Percentiles rank a stretch among this genome's conserved stretches.
Evolutionary conservation across 2,329 filamentous ascomycete species (phyloP).

Genomic region (Paradendryphiella salina): DNA sequence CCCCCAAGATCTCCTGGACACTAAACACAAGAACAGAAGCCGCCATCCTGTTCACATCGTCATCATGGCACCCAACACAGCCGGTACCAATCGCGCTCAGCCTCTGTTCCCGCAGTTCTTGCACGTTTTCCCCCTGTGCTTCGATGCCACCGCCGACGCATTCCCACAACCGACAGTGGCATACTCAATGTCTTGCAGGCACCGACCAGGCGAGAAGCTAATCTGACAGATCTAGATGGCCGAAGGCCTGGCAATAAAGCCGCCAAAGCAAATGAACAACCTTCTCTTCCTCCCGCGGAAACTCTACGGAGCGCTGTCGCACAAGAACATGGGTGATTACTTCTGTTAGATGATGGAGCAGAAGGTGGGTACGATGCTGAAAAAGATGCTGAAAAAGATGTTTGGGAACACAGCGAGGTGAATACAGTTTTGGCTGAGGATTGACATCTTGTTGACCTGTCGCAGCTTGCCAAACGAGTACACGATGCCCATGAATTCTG

Average conservation of each 20-base stretch:
- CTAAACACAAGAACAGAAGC: neutral
- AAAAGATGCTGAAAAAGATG: too few relatives aligned
- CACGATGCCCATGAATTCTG: slow-evolving; percentile 5
- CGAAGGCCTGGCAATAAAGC: too few relatives aligned
- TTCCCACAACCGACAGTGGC: neutral
- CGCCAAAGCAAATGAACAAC: too few relatives aligned
- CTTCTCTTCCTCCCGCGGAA: too few relatives aligned
- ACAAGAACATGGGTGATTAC: too few relatives aligned
- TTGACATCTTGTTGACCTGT: neutral
- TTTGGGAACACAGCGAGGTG: neutral
- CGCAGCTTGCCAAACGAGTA: neutral
- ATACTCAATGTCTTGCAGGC: neutral
- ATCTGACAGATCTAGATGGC: neutral
- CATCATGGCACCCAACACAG: neutral
- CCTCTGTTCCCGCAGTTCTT: slow-evolving; percentile 6
- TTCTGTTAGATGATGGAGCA: too few relatives aligned
- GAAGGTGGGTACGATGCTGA: too few relatives aligned
- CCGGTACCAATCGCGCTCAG: neutral
- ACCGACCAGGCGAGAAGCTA: neutral
- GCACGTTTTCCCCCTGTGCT: slow-evolving; percentile 8
- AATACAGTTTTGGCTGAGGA: neutral
- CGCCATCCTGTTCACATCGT: neutral
- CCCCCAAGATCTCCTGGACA: neutral
- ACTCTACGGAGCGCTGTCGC: too few relatives aligned
- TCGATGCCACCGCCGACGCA: slow-evolving; percentile 11